Base-by-base conservation (phyloP, 2,329 filamentous ascomycete species). In the Apiospora malaysiana region DNA sequence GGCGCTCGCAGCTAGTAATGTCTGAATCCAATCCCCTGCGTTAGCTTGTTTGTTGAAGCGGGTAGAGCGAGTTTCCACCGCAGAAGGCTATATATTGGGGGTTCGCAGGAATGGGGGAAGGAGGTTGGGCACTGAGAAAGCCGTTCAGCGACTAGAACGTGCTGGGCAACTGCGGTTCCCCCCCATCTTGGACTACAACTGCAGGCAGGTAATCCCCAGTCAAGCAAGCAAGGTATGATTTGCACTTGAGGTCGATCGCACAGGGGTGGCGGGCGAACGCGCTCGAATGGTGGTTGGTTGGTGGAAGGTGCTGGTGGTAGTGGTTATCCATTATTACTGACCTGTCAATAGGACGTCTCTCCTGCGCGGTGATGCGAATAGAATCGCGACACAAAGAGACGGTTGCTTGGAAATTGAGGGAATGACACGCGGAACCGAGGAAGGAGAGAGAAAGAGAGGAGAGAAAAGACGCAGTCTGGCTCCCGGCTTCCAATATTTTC, bases 261-360 rank as follows among this genome's bases (percentile, higher is more conserved):
- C 37, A 56, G 16, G 32, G 56, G 56, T n/a, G n/a, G n/a, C n/a
- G 51, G 56, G 49, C 4, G 56, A 32, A 21, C 2, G 56, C 32
- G 56, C 56, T 32, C 56, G 40, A 63, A 40, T 63, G 56, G 18
- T 40, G 56, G 56, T 63, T 63, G 56, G 56, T 21, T 37, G 56
- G 56, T n/a, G 21, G 32, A 63, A 63, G 56, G 56, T 59, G 27
- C 27, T 59, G 25, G 51, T 37, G 51, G 51, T 37, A 27, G 51
- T 63, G 56, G 32, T 63, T 63, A 63, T 63, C 56, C 56, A 63
- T 63, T 63, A 63, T 63, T 63, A 63, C 56, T 63, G 56, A 63
- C 56, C 56, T 63, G 56, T 63, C 56, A 63, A 63, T 40, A 63
- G 37, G 27, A n/a, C 56, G 10, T 63, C 49, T 40, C 56, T 63